Evolutionary conservation across 106 monocot species (phyloP).

Genomic region (Platanthera zijinensis): DNA sequence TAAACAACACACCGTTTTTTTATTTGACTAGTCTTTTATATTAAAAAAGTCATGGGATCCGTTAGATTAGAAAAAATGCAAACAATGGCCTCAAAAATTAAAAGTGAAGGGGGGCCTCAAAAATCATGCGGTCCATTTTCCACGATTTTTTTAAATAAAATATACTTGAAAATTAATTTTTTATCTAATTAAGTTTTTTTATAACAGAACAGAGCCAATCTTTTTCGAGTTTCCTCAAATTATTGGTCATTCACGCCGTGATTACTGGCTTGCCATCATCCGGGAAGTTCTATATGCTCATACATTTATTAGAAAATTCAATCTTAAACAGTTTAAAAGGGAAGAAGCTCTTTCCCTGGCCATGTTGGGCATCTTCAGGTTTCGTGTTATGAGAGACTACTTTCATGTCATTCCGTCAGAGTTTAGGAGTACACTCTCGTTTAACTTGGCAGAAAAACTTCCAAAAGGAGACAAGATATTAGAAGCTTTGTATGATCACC

Average conservation of each 20-base stretch:
- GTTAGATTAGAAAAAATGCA: too few species aligned
- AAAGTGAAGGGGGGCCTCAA: too few species aligned
- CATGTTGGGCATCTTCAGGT: conserved; percentile 62
- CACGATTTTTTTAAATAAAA: not conserved
- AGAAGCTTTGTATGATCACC: conserved; percentile 60
- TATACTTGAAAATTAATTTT: not conserved
- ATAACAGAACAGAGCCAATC: conserved; percentile 66
- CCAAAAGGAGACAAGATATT: conserved; percentile 93
- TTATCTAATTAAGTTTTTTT: conserved; percentile 10
- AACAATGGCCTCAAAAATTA: too few species aligned
- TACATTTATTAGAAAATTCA: conserved; percentile 74
- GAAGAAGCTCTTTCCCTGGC: conserved; percentile 77
- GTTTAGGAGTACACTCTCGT: conserved; percentile 64
- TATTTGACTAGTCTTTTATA: too few species aligned
- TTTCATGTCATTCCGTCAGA: conserved; percentile 66
- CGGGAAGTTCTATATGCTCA: conserved; percentile 69
- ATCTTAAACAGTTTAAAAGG: conserved; percentile 35
- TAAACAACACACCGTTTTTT: too few species aligned
- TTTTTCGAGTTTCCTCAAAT: conserved; percentile 90
- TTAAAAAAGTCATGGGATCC: too few species aligned
- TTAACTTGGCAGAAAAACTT: conserved; percentile 83
- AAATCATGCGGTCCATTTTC: too few species aligned
- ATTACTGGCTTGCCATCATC: conserved; percentile 87
- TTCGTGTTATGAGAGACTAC: conserved; percentile 70
- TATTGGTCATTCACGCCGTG: conserved; percentile 82